Conservation (phyloP, 441 rosid species). For the Erysimum cheiri region DNA sequence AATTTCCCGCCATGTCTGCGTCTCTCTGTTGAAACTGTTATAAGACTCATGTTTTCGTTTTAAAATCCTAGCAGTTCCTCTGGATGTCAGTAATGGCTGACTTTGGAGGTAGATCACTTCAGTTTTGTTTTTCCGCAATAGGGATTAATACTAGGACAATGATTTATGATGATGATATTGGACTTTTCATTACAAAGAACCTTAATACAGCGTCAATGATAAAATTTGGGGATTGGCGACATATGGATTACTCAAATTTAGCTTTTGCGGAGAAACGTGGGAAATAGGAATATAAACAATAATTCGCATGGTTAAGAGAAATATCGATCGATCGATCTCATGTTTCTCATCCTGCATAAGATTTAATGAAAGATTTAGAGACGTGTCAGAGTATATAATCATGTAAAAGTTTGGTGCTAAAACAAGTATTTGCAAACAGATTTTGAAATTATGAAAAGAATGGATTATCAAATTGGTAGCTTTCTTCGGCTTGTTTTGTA, state of each 20-base stretch:
- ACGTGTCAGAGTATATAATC: too few relatives aligned
- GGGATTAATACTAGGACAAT: not conserved
- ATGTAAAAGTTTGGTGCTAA: too few relatives aligned
- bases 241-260: not conserved
- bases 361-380: not conserved
- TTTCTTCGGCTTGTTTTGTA: not conserved
- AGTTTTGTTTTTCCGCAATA: not conserved
- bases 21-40: too few relatives aligned
- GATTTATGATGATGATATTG: not conserved
- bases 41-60: too few relatives aligned
- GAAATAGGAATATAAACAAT: slow-evolving; percentile 2
- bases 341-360: slow-evolving; percentile 53
- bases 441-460: not conserved
- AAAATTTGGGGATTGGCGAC: not conserved
- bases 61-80: not conserved
- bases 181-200: slow-evolving; percentile 22
- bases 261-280: not conserved
- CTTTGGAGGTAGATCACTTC: not conserved
- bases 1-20: slow-evolving; percentile 4
- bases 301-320: not conserved
- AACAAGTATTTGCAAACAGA: not conserved
- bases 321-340: slow-evolving; percentile 33
- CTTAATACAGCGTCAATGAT: slow-evolving; percentile 9
- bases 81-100: not conserved
- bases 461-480: not conserved